Conservation (phyloP, 176 grass and related monocot genomes). For the Paspalum vaginatum region DNA sequence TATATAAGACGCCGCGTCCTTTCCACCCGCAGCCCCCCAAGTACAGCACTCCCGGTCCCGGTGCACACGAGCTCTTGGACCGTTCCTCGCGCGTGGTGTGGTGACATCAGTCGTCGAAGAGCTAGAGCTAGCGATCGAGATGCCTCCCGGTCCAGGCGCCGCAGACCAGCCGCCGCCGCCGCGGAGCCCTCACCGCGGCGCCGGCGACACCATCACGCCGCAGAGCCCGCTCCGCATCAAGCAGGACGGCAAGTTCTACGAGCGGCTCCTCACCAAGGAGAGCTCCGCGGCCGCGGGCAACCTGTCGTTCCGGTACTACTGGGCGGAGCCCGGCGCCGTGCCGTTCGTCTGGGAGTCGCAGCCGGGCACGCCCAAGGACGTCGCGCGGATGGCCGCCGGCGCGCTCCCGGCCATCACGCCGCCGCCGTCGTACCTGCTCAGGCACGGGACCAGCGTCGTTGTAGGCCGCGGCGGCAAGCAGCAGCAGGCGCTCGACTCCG, state of each 20-base stretch:
- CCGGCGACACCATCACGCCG: background rate
- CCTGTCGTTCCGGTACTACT: slow-evolving; percentile 77
- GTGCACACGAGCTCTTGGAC: background rate
- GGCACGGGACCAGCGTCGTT: background rate
- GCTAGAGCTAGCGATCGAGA: background rate
- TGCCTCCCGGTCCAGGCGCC: slow-evolving; percentile 46
- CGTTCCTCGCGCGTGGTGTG: background rate
- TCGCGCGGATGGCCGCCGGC: slow-evolving; percentile 32
- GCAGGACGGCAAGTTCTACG: slow-evolving; percentile 84
- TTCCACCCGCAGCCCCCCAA: slow-evolving; percentile 2
- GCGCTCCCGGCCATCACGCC: slow-evolving; percentile 61
- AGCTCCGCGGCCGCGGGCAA: slow-evolving; percentile 53
- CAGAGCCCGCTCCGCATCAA: slow-evolving; percentile 76
- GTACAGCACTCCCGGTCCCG: background rate
- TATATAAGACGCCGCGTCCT: slow-evolving; percentile 52
- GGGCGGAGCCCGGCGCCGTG: slow-evolving; percentile 65
- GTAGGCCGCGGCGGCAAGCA: background rate
- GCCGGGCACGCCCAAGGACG: slow-evolving; percentile 78
- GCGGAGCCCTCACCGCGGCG: slow-evolving; percentile 34
- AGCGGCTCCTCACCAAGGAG: slow-evolving; percentile 86
- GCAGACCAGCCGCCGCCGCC: slow-evolving; percentile 8
- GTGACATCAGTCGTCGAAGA: background rate
- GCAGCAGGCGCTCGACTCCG: background rate
- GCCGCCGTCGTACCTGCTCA: slow-evolving; percentile 63
- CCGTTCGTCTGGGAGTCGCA: slow-evolving; percentile 93